Conservation (phyloP, 228 moss, liverwort and hornwort genomes). For the Sphagnum fallax region DNA sequence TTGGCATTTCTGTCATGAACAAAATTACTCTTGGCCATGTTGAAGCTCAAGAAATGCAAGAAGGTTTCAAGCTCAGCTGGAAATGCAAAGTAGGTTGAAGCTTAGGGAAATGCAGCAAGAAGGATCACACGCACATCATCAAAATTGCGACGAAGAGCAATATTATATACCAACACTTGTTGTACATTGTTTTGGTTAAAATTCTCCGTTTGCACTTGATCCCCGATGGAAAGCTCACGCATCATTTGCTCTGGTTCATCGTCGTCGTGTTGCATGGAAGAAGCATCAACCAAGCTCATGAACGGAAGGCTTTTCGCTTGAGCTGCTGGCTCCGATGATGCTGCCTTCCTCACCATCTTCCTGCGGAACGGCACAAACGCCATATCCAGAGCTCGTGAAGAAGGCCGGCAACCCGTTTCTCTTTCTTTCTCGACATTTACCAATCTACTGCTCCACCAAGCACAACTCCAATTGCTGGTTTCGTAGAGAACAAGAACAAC, state of each 20-base stretch:
- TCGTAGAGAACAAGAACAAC: no score
- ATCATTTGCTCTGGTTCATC: background rate
- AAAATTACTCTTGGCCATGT: background rate
- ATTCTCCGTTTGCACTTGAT: slow-evolving; percentile 9
- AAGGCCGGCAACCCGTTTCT: no score
- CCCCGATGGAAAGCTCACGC: slow-evolving; percentile 3
- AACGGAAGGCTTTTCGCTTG: slow-evolving; percentile 3
- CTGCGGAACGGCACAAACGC: slow-evolving; percentile 11
- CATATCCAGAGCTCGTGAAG: background rate
- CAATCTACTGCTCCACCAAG: no score
- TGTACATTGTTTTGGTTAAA: slow-evolving; percentile 21
- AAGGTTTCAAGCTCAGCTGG: no score
- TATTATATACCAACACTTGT: slow-evolving; percentile 57
- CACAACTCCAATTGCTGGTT: no score
- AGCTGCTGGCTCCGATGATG: background rate
- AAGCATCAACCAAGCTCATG: background rate
- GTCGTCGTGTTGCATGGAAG: slow-evolving; percentile 4
- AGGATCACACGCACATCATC: slow-evolving; percentile 38
- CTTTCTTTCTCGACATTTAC: no score
- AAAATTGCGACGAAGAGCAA: slow-evolving; percentile 66
- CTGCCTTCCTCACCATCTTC: slow-evolving; percentile 1
- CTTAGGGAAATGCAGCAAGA: background rate
- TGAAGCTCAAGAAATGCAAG: background rate
- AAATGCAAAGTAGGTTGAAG: background rate
- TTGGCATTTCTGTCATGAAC: background rate